These are phyloP conservation scores for Melaleuca alternifolia DNA, from an alignment of 345 rosid genomes.

Conservation along the genomic window DNA sequence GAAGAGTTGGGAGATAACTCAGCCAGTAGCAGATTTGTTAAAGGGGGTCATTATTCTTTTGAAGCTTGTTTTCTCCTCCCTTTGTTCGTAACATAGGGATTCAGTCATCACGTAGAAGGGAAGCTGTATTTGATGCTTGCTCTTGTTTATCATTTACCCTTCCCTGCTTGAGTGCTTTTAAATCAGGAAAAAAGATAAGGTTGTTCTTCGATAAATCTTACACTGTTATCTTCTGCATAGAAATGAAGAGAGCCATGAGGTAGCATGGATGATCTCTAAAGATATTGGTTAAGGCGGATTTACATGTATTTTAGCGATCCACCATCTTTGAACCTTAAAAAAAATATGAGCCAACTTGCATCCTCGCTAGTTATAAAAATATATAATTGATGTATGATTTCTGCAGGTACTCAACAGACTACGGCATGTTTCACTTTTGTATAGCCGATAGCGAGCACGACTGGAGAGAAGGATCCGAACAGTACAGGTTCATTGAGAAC, in stretches of 20 bases:
- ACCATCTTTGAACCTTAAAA: not conserved
- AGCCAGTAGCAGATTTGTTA: not conserved
- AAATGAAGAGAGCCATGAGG: not conserved
- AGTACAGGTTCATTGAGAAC: conserved; percentile 47
- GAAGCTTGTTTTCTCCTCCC: not conserved
- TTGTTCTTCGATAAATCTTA: not conserved
- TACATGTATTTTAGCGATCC: not conserved
- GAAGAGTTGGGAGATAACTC: not conserved
- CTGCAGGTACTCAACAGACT: conserved; percentile 61
- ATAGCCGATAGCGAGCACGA: conserved; percentile 76
- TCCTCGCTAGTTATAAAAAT: not conserved
- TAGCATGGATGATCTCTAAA: not conserved
- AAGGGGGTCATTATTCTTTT: not conserved
- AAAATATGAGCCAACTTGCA: not conserved
- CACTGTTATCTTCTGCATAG: not conserved
- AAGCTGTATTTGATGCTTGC: not conserved
- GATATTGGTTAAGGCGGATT: not conserved
- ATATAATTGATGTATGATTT: not conserved
- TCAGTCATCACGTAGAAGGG: not conserved
- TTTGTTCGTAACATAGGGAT: not conserved
- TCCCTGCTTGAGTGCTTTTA: not conserved
- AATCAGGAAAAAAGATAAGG: not conserved
- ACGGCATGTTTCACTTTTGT: conserved; percentile 77
- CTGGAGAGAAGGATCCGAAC: conserved; percentile 78
- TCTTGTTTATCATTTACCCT: not conserved